phyloP scores from a whole-genome alignment of 176 grass and related monocot species.

The Triticum timopheevii region DNA sequence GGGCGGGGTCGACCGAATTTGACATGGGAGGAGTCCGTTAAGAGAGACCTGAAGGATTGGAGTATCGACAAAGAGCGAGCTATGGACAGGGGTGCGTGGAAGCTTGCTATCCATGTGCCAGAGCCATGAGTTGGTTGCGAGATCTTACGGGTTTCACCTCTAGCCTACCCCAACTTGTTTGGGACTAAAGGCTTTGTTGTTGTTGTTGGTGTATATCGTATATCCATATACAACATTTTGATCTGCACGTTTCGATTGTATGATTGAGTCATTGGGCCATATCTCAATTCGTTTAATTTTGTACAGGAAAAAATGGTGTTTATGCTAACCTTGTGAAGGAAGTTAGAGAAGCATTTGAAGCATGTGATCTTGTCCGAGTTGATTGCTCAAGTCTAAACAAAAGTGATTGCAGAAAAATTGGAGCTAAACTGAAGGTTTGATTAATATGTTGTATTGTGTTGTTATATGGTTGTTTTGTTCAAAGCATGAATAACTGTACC shows the following conservation, averaged over 20 bases:
- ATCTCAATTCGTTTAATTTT: slow-evolving; percentile 6
- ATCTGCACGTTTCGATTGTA: not conserved
- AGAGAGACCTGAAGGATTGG: too few relatives aligned
- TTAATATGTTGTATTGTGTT: slow-evolving; percentile 20
- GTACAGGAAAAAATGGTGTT: slow-evolving; percentile 92
- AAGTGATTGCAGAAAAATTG: slow-evolving; percentile 92
- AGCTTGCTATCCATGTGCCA: too few relatives aligned
- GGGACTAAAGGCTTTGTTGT: too few relatives aligned
- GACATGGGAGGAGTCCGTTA: too few relatives aligned
- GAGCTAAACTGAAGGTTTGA: slow-evolving; percentile 84
- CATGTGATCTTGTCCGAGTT: slow-evolving; percentile 83
- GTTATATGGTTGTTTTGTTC: slow-evolving; percentile 23
- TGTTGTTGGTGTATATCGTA: slow-evolving; percentile 22
- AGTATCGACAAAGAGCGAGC: too few relatives aligned
- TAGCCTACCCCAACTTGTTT: too few relatives aligned
- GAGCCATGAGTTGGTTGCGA: too few relatives aligned
- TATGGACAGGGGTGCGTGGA: too few relatives aligned
- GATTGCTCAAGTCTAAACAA: slow-evolving; percentile 76
- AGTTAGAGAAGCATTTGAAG: slow-evolving; percentile 91
- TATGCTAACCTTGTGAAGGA: slow-evolving; percentile 72
- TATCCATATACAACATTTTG: not conserved
- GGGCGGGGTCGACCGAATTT: too few relatives aligned
- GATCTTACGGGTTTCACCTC: too few relatives aligned
- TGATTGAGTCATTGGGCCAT: slow-evolving; percentile 3
- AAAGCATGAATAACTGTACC: slow-evolving; percentile 36